Conservation (phyloP, 2,329 filamentous ascomycete genomes). For the Trichoderma aggressivum region DNA sequence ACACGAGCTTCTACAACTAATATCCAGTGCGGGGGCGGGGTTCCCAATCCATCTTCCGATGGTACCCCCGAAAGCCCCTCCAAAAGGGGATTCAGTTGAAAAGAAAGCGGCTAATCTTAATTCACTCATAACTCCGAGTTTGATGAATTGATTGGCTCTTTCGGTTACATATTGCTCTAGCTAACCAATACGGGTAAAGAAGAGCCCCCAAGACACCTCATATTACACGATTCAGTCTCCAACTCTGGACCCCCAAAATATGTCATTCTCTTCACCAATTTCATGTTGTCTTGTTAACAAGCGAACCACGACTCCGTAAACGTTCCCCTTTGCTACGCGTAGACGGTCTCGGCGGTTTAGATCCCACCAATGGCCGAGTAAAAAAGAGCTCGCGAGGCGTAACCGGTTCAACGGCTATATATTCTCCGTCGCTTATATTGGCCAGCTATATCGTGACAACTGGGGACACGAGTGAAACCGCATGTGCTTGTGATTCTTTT, state of each 20-base stretch:
- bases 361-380: conserved; percentile 1
- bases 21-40: conserved; percentile 4
- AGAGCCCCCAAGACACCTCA: background rate
- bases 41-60: background rate
- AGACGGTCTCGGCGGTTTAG: background rate
- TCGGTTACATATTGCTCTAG: background rate
- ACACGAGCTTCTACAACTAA: background rate
- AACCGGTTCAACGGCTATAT: background rate
- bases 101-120: background rate
- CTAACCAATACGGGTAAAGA: background rate
- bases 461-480: background rate
- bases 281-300: background rate
- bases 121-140: background rate
- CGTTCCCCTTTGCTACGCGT: background rate
- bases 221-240: background rate
- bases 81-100: background rate
- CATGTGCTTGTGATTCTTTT: background rate
- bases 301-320: background rate
- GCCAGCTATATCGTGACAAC: background rate
- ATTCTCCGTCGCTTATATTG: conserved; percentile 13
- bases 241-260: background rate
- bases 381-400: background rate
- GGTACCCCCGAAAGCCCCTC: conserved; percentile 2
- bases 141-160: background rate
- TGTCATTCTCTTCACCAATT: background rate